Evolutionary conservation across 2,329 filamentous ascomycete genomes (phyloP).

Genomic region (Lachnellula cervina): DNA sequence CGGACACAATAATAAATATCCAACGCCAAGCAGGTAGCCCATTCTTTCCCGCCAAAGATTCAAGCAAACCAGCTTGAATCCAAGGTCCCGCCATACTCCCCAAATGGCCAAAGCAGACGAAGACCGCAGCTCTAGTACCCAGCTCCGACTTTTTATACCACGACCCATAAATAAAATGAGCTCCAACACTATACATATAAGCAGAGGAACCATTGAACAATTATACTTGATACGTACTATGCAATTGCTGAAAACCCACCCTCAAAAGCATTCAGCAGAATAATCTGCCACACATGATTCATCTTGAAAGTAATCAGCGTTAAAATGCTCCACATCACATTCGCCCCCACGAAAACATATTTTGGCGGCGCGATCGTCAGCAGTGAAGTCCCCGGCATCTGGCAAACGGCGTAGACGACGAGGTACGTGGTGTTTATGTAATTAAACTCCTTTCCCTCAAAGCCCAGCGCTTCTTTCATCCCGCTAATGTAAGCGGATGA

Average conservation of each 20-base stretch:
- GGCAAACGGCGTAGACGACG: too few species aligned
- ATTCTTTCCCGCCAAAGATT: not conserved
- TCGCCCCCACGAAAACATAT: conserved; percentile 40
- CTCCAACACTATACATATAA: too few species aligned
- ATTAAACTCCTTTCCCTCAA: too few species aligned
- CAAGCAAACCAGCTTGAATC: conserved; percentile 40
- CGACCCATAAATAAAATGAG: conserved; percentile 32
- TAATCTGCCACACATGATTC: conserved; percentile 39
- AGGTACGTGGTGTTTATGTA: too few species aligned
- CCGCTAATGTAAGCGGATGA: too few species aligned
- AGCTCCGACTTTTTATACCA: conserved; percentile 42
- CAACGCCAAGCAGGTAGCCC: too few species aligned
- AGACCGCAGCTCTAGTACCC: conserved; percentile 37
- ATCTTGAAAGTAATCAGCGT: conserved; percentile 41
- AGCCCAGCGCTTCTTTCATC: too few species aligned
- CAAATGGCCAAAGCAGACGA: conserved; percentile 39
- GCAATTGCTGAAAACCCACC: conserved; percentile 40
- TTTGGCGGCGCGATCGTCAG: conserved; percentile 35
- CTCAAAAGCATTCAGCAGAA: conserved; percentile 41
- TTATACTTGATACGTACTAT: conserved; percentile 27
- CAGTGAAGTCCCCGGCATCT: conserved; percentile 30
- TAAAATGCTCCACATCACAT: conserved; percentile 40
- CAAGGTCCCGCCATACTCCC: conserved; percentile 42
- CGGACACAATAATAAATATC: too few species aligned
- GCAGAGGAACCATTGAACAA: too few species aligned